Evolutionary conservation across 1,139 yeast species (phyloP).

Genomic region (Yamadazyma diddensiae): DNA sequence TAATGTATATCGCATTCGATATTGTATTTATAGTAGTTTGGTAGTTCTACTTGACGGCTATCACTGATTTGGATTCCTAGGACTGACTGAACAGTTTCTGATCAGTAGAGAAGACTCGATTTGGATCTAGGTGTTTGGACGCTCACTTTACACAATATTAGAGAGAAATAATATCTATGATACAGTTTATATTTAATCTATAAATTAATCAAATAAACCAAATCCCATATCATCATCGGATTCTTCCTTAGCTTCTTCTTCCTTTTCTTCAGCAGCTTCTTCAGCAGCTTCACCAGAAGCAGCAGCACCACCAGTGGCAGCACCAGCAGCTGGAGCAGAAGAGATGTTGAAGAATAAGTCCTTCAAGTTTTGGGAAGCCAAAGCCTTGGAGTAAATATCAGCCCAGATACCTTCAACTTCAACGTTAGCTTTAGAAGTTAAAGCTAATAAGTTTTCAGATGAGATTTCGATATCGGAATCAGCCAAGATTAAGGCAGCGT

Average conservation of each 20-base stretch:
- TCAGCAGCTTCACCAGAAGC: constrained; percentile 57
- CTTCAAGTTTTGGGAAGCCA: constrained; percentile 74
- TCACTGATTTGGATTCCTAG: no score
- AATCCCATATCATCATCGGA: constrained; percentile 85
- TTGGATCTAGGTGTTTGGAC: no score
- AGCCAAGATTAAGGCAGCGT: constrained; percentile 86
- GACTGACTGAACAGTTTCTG: no score
- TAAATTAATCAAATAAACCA: constrained; percentile 70
- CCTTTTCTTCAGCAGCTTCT: constrained; percentile 55
- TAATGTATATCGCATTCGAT: constrained; percentile 5
- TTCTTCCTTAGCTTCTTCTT: constrained; percentile 53
- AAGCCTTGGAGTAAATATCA: constrained; percentile 78
- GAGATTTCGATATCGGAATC: constrained; percentile 80
- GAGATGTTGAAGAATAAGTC: constrained; percentile 75
- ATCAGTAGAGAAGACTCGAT: no score
- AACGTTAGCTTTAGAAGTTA: constrained; percentile 51
- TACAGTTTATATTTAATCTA: constrained; percentile 1
- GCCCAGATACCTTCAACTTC: constrained; percentile 67
- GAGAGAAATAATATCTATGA: background rate
- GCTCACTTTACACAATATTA: no score
- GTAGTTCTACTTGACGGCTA: no score
- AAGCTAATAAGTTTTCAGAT: constrained; percentile 70
- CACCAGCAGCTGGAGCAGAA: constrained; percentile 66
- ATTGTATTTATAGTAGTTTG: no score
- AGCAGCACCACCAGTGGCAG: constrained; percentile 56